Base-by-base conservation (phyloP, 345 rosid species). In the Lepidium aucheri region DNA sequence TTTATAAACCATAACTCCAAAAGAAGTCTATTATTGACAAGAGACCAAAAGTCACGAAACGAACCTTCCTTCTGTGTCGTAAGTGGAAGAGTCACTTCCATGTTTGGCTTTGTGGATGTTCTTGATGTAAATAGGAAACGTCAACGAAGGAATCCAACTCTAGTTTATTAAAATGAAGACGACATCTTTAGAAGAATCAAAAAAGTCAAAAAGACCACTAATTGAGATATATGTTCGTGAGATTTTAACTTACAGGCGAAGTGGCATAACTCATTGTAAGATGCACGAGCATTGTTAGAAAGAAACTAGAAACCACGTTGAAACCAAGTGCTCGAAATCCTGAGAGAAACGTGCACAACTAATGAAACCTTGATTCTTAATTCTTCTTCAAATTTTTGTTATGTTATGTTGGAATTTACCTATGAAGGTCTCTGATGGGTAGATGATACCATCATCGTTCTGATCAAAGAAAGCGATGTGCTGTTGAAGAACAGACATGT, bases 51-150 rank as follows among this genome's bases (percentile, higher is more conserved):
- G n/a, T n/a, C n/a, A n/a, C n/a, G n/a, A 28, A 28, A 28, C 32
- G 1, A 28, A 85, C 91, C 89, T 78, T 75, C 90, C 87, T 65
- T 83, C 89, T 0, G 83, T 79, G 76, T 83, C 88, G 53, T 83
- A 82, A 24, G 85, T 77, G 13, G 77, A 83, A 0, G 90, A 69
- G 45, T 80, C 95, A 18, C 90, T 83, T 32, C 88, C 90, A 63
- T 83, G 88, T 65, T 79, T 87, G 45, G 83, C 90, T 76, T 50
- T 85, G 13, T 83, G 90, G 13, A 85, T 85, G 74, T 83, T 85
- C 39, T 32, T 33, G 4, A 87, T 76, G 77, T 82, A 43, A 28
- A 80, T 76, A 3, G 88, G 84, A n/a, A 84, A 70, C 60, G 36
- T 17, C 13, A 63, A 75, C 8, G 85, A 80, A 30, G 89, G 89